phyloP scores from a whole-genome alignment of 2,329 filamentous ascomycete genomes.

The Penicillium frequentans region DNA sequence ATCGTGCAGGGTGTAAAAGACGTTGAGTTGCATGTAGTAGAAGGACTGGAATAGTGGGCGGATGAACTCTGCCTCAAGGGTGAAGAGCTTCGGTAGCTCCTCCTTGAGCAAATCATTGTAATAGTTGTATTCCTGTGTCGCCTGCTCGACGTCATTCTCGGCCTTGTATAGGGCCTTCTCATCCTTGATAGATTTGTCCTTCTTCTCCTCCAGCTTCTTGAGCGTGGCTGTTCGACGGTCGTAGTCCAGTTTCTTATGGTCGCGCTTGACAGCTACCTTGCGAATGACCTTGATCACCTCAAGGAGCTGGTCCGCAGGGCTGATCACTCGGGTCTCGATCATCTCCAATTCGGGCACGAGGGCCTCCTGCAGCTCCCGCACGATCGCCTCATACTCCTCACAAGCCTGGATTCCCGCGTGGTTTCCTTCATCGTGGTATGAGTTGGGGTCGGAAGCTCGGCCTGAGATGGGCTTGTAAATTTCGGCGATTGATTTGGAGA shows the following conservation, averaged over 20 bases:
- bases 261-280: slow-evolving; percentile 83
- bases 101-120: slow-evolving; percentile 97
- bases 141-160: slow-evolving; percentile 84
- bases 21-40: slow-evolving; percentile 99
- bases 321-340: slow-evolving; percentile 90
- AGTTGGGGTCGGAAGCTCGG: slow-evolving; percentile 88
- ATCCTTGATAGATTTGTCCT: slow-evolving; percentile 92
- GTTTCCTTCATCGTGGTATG: slow-evolving; percentile 78
- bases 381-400: slow-evolving; percentile 91
- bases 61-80: slow-evolving; percentile 90
- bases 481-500: slow-evolving; percentile 92
- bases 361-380: slow-evolving; percentile 84
- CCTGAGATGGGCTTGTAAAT: slow-evolving; percentile 98
- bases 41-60: slow-evolving; percentile 96
- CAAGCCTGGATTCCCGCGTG: slow-evolving; percentile 91
- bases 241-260: slow-evolving; percentile 97
- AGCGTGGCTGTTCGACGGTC: slow-evolving; percentile 79
- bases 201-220: slow-evolving; percentile 97
- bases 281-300: slow-evolving; percentile 95
- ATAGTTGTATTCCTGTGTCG: slow-evolving; percentile 95
- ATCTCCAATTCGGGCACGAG: slow-evolving; percentile 92
- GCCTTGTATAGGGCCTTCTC: slow-evolving; percentile 97
- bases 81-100: slow-evolving; percentile 88
- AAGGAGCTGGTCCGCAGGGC: slow-evolving; percentile 87
- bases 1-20: slow-evolving; percentile 98